Percentiles rank a stretch among this genome's conserved stretches.
Evolutionary conservation across 1,284 basidiomycete genomes (phyloP).

Genomic region (Vanrija sp.): DNA sequence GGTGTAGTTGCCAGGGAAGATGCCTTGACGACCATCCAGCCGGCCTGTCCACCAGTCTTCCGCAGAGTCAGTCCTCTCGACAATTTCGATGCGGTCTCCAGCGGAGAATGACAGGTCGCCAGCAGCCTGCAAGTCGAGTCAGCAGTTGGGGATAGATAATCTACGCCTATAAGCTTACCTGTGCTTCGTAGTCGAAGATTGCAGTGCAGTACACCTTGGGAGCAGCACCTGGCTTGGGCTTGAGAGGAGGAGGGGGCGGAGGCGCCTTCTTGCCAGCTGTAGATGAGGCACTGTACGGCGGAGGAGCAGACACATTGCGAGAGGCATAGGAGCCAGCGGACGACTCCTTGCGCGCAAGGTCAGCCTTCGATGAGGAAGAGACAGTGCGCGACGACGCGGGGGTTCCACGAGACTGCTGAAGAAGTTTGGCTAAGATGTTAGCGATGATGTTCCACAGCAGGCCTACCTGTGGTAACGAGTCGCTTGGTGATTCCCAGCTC

Average conservation of each 20-base stretch:
- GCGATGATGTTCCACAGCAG: not conserved
- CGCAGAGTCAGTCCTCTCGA: constrained; percentile 74
- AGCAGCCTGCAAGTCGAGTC: constrained; percentile 60
- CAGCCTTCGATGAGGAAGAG: constrained; percentile 47
- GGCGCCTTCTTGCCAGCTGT: constrained; percentile 68
- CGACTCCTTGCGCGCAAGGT: constrained; percentile 47
- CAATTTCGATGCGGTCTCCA: constrained; percentile 91
- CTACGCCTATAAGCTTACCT: constrained; percentile 50
- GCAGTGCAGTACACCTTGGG: constrained; percentile 77
- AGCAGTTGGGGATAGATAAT: not conserved
- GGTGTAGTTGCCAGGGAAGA: constrained; percentile 76
- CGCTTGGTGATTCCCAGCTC: constrained; percentile 73
- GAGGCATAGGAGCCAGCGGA: constrained; percentile 46
- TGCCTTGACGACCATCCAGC: constrained; percentile 77
- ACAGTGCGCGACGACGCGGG: constrained; percentile 35
- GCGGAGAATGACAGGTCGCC: constrained; percentile 88
- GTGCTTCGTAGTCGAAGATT: constrained; percentile 90
- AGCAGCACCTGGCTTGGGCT: constrained; percentile 65
- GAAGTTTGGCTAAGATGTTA: constrained; percentile 21
- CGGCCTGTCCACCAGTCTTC: constrained; percentile 99
- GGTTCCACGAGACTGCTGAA: constrained; percentile 16
- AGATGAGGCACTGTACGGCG: constrained; percentile 36
- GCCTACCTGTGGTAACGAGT: constrained; percentile 74
- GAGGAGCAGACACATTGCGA: constrained; percentile 40
- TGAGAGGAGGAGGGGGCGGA: constrained; percentile 77